phyloP scores from a whole-genome alignment of 352 stramenopile species.

The Pythium phragmitis region DNA sequence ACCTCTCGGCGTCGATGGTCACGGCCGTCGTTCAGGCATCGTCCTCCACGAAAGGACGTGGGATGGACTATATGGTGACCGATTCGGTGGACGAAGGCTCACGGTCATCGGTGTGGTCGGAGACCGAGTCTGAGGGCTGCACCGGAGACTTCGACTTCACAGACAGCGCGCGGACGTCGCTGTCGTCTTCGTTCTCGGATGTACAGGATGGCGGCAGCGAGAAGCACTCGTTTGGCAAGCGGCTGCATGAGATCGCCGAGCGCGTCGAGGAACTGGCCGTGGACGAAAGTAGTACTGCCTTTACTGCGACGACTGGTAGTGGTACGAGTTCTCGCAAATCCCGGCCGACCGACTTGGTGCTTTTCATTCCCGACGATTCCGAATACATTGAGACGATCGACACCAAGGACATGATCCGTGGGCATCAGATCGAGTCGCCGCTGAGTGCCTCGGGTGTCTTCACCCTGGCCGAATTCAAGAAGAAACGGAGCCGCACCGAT shows the following conservation, averaged over 20 bases:
- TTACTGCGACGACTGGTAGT: background rate
- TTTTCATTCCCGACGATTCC: conserved; percentile 19
- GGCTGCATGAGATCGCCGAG: conserved; percentile 40
- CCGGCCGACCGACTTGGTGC: conserved; percentile 1
- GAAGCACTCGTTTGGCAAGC: conserved; percentile 40
- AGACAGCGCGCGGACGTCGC: conserved; percentile 37
- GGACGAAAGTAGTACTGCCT: conserved; percentile 4
- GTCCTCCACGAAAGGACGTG: background rate
- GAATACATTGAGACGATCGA: conserved; percentile 49
- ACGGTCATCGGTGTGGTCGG: conserved; percentile 29
- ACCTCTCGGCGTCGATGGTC: too few relatives aligned
- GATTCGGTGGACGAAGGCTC: conserved; percentile 18
- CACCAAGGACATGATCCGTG: conserved; percentile 47
- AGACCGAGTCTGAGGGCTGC: conserved; percentile 50
- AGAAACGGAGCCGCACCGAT: background rate
- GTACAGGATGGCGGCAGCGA: conserved; percentile 9
- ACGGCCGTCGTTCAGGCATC: too few relatives aligned
- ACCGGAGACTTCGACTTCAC: conserved; percentile 10
- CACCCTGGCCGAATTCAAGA: background rate
- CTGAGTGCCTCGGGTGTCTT: conserved; percentile 9
- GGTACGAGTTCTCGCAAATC: background rate
- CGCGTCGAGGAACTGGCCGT: conserved; percentile 18
- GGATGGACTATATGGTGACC: conserved; percentile 5
- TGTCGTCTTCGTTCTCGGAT: conserved; percentile 15
- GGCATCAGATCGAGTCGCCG: conserved; percentile 7